Evolutionary conservation across 805 yeast species (phyloP).

Genomic region (Nakazawaea wyomingensis): DNA sequence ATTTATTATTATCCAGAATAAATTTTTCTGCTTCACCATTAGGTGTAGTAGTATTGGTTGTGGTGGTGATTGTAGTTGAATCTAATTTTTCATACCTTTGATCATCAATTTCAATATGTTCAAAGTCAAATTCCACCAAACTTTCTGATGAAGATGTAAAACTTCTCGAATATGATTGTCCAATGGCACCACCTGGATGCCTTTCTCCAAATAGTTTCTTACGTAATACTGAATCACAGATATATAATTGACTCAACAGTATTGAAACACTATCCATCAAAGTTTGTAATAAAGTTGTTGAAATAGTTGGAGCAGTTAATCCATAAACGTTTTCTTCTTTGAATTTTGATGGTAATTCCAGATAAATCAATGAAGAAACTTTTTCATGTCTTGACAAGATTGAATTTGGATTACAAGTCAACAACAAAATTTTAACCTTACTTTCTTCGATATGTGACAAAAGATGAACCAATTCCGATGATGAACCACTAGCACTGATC

Average conservation of each 20-base stretch:
- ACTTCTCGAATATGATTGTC: constrained; percentile 36
- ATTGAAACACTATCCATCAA: constrained; percentile 76
- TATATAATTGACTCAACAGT: constrained; percentile 64
- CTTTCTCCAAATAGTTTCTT: constrained; percentile 55
- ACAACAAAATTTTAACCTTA: constrained; percentile 47
- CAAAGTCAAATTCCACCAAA: constrained; percentile 32
- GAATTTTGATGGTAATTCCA: constrained; percentile 53
- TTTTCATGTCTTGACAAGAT: constrained; percentile 46
- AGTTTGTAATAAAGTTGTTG: constrained; percentile 71
- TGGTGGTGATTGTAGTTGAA: too few relatives aligned
- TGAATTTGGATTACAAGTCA: constrained; percentile 60
- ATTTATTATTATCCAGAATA: constrained; percentile 12
- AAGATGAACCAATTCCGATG: constrained; percentile 64
- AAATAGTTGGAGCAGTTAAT: constrained; percentile 80
- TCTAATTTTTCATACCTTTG: neutral
- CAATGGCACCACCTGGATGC: constrained; percentile 94
- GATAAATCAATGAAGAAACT: constrained; percentile 49
- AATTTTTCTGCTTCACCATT: constrained; percentile 12
- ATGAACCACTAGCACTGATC: constrained; percentile 77
- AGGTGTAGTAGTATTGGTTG: too few relatives aligned
- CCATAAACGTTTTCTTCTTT: constrained; percentile 68
- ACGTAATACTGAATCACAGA: constrained; percentile 49
- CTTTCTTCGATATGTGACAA: constrained; percentile 50
- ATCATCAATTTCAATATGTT: constrained; percentile 5
- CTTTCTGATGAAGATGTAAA: constrained; percentile 15